Conservation (phyloP, 2,329 filamentous ascomycete genomes). For the Lecanosticta acicola region DNA sequence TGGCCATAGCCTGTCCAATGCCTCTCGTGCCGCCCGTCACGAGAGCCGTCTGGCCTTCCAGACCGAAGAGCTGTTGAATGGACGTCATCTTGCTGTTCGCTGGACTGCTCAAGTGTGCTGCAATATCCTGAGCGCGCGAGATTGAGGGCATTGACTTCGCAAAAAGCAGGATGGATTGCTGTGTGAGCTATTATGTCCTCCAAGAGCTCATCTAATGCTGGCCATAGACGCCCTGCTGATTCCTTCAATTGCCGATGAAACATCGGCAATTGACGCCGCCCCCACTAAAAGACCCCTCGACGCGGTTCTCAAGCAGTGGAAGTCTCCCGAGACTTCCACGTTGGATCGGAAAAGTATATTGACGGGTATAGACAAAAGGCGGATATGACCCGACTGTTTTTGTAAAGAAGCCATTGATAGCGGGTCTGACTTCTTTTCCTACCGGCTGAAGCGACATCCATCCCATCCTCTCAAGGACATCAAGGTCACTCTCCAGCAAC, state of each 20-base stretch:
- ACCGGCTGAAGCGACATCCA: too few relatives aligned
- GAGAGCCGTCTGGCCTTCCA: constrained; percentile 46
- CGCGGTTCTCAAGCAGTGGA: not conserved
- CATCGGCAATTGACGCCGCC: not conserved
- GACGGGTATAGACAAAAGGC: not conserved
- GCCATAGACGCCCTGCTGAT: not conserved
- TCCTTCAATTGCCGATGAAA: constrained; percentile 3
- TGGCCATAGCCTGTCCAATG: constrained; percentile 47
- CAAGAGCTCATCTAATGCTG: not conserved
- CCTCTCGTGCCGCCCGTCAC: constrained; percentile 48
- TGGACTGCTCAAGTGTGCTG: not conserved
- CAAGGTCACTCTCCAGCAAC: constrained; percentile 3
- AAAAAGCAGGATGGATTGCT: not conserved
- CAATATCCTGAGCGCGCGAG: not conserved
- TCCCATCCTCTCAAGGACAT: constrained; percentile 1
- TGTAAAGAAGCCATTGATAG: not conserved
- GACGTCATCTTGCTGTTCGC: constrained; percentile 26
- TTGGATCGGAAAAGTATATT: not conserved
- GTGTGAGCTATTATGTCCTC: not conserved
- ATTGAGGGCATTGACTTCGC: not conserved
- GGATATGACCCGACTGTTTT: not conserved
- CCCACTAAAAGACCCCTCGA: not conserved
- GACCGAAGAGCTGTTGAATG: constrained; percentile 43
- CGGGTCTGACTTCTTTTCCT: too few relatives aligned
- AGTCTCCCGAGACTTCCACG: too few relatives aligned